Evolutionary conservation across 495 filamentous ascomycete genomes (phyloP).

Genomic region (Bombardia bombarda): DNA sequence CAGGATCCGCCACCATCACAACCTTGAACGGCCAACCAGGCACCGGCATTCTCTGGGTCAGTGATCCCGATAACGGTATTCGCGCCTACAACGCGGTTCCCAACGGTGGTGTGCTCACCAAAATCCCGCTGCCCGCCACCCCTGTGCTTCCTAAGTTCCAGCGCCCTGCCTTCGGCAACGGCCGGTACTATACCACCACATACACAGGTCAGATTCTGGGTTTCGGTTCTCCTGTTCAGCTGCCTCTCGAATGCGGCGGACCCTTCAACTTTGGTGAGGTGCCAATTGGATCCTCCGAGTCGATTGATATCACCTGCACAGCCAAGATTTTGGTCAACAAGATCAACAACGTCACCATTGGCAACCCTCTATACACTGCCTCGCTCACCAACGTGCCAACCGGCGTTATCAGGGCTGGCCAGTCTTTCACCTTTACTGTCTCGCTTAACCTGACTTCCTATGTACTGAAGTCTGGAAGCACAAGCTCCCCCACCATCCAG

Average conservation of each 20-base stretch:
- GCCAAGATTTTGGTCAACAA: constrained; percentile 25
- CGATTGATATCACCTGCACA: constrained; percentile 25
- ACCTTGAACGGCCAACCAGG: constrained; percentile 29
- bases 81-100: constrained; percentile 28
- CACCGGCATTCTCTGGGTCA: constrained; percentile 34
- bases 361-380: constrained; percentile 22
- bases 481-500: constrained; percentile 9
- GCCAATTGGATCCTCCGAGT: constrained; percentile 18
- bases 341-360: constrained; percentile 20
- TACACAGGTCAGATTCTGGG: constrained; percentile 29
- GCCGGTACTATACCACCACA: constrained; percentile 28
- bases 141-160: constrained; percentile 25
- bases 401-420: constrained; percentile 21
- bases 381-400: constrained; percentile 24
- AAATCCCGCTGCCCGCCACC: constrained; percentile 17
- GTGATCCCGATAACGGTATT: constrained; percentile 32
- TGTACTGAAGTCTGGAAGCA: constrained; percentile 17
- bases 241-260: constrained; percentile 27
- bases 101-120: constrained; percentile 2
- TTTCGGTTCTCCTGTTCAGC: constrained; percentile 27
- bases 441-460: constrained; percentile 27
- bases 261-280: constrained; percentile 35
- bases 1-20: constrained; percentile 32
- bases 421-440: constrained; percentile 27
- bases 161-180: constrained; percentile 33